Evolutionary conservation across 352 stramenopile genomes (phyloP).

Genomic region (Phytophthora fragariae): DNA sequence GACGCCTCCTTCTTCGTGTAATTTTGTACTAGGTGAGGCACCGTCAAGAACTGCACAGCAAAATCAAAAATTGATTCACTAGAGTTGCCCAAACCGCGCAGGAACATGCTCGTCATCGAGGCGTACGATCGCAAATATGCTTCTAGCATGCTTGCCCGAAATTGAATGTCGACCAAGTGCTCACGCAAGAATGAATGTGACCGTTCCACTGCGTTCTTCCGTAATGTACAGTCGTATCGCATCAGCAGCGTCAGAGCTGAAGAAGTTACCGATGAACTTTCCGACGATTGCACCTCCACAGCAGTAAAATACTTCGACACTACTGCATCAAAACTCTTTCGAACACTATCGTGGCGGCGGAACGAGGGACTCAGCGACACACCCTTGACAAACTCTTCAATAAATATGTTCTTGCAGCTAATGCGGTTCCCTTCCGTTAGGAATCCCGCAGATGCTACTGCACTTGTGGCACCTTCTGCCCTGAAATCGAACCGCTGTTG

Average conservation of each 20-base stretch:
- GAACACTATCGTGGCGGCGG: slow-evolving; percentile 61
- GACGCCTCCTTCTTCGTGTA: slow-evolving; percentile 72
- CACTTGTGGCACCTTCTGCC: slow-evolving; percentile 23
- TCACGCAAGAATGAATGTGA: slow-evolving; percentile 79
- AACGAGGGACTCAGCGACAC: slow-evolving; percentile 66
- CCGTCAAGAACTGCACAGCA: slow-evolving; percentile 86
- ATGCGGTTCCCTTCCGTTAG: slow-evolving; percentile 44
- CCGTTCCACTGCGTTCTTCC: slow-evolving; percentile 61
- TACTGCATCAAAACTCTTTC: slow-evolving; percentile 65
- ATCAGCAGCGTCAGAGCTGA: slow-evolving; percentile 65
- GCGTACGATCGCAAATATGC: slow-evolving; percentile 75
- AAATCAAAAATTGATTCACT: slow-evolving; percentile 92
- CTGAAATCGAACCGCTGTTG: slow-evolving; percentile 47
- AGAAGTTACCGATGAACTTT: slow-evolving; percentile 12
- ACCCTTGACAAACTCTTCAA: slow-evolving; percentile 75
- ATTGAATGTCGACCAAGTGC: slow-evolving; percentile 76
- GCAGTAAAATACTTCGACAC: slow-evolving; percentile 56
- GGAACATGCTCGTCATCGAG: slow-evolving; percentile 78
- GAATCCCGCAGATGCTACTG: slow-evolving; percentile 26
- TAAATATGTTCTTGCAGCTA: slow-evolving; percentile 75
- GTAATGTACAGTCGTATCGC: slow-evolving; percentile 72
- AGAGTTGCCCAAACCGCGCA: slow-evolving; percentile 82
- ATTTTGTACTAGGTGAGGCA: slow-evolving; percentile 80
- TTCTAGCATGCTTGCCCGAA: slow-evolving; percentile 81
- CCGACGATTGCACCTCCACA: slow-evolving; percentile 7